Base-by-base conservation (phyloP, 768 basidiomycete genomes). In the Collybia sp. region DNA sequence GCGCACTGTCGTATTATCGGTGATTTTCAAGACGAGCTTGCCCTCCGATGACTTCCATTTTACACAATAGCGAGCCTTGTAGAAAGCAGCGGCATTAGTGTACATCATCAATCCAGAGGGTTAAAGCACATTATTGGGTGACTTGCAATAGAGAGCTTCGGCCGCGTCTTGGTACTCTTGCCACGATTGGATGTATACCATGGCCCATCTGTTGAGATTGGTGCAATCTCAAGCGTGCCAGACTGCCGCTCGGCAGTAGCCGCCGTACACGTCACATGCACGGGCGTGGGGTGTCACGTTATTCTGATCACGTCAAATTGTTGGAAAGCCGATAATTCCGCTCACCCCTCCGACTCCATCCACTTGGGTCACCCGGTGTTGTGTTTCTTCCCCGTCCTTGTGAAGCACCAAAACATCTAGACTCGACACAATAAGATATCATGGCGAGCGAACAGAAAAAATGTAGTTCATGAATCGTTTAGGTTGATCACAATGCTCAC, bases 101-200 rank as follows among this genome's bases (percentile, higher is more conserved):
- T 38, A 32, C 35, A 40, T 25, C n/a, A 35, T 35, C 6, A 33
- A 15, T 35, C 5, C 37, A 15, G 36, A 17, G 10, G 31, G 38
- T 31, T 30, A 15, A 67, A 82, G 46, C 54, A 93, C 93, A 51
- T 77, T 81, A 55, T 76, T 75, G 1, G 93, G 93, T 12, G 88
- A 84, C 58, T 81, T 84, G 42, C 75, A 67, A 62, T 96, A 97
- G 43, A 96, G 71, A 8, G 73, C 81, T 65, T 92, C 90, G 52
- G 93, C 92, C 19, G 90, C 91, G 68, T 92, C 83, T 68, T 91
- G 88, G 68, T 79, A 90, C 58, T 91, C 84, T 67, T 89, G 86
- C 90, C 90, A 93, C 66, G 83, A 85, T 54, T 79, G 75, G 72
- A 93, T 88, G 76, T 89, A 93, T 55, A 90, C 88, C 89, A 90